Evolutionary conservation across 345 rosid genomes (phyloP), one percentile per base, ranked within the genome.

Genomic region (Eutrema yunnanense): DNA sequence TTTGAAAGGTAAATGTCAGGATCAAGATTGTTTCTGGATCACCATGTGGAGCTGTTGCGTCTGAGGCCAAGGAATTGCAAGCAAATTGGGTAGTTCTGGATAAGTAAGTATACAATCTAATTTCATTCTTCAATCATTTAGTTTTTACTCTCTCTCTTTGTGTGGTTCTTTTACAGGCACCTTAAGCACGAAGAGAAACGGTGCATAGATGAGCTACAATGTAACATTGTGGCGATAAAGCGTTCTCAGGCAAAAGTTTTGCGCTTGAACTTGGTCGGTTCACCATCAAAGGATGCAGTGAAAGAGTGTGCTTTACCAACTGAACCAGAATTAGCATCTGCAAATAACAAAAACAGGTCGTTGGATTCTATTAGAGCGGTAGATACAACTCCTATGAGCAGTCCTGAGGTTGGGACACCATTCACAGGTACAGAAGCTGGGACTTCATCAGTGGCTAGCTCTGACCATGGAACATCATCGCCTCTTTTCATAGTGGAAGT

Each of bases 1-100:
- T 52, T 30, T 48, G 22, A 26, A 74, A 95, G 99, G 84, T 96
- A 47, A 92, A 92, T 76, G 96, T 96, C 63, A 92, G 82, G 84
- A 89, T 96, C 67, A 96, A 87, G 75, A 87, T 90, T 78, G 90
- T 90, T 56, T 90, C 99, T 64, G 98, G 96, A 76, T 85, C 92
- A 43, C 91, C 98, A 2, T 81, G 82, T 61, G 98, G 99, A 30
- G 86, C 92, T 5, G 98, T 96, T 56, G 89, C 97, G 51, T 78
- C 85, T 1, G 99, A 96, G 82, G 90, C 98, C 51, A 96, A 84
- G 84, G 86, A 54, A 75, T 80, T 78, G 0, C 84, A 81, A 71
- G 97, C 92, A 19, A 89, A 82, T 73, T 96, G 99, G 99, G 97
- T 96, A 55, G 92, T 96, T 19, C 71, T 96, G 36, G 99, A 96